phyloP scores from a whole-genome alignment of 2,329 filamentous ascomycete species.

The Cladobotryum protrusum region DNA sequence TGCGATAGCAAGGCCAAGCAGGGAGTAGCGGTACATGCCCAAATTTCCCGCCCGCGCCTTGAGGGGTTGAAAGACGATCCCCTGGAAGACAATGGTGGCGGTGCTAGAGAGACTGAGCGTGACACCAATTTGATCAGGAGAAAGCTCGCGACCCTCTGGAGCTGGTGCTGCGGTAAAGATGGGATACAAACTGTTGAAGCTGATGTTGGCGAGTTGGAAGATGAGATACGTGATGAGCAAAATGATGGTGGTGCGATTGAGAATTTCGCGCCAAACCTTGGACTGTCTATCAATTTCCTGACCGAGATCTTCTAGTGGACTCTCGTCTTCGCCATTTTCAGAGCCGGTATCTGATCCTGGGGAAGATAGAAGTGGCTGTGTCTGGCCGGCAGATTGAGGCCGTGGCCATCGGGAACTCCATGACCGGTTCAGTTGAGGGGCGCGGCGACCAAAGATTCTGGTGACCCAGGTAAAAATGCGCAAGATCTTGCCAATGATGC shows the following conservation, averaged over 20 bases:
- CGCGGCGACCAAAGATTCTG: slow-evolving; percentile 4
- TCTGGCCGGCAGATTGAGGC: slow-evolving; percentile 14
- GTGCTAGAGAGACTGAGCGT: slow-evolving; percentile 77
- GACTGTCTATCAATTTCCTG: neutral
- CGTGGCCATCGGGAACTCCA: slow-evolving; percentile 37
- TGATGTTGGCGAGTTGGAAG: slow-evolving; percentile 90
- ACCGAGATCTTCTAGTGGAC: slow-evolving; percentile 8
- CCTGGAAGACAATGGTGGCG: slow-evolving; percentile 84
- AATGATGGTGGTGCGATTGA: slow-evolving; percentile 75
- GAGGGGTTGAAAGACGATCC: slow-evolving; percentile 74
- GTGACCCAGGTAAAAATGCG: slow-evolving; percentile 18
- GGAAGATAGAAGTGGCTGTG: slow-evolving; percentile 24
- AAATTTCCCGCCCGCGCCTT: slow-evolving; percentile 79
- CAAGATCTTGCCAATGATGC: neutral
- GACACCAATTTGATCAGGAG: slow-evolving; percentile 75
- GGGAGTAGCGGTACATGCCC: slow-evolving; percentile 70
- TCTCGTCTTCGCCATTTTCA: slow-evolving; percentile 20
- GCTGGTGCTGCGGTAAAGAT: slow-evolving; percentile 75
- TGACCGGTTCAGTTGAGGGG: slow-evolving; percentile 23
- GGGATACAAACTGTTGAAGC: slow-evolving; percentile 91
- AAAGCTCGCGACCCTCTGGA: slow-evolving; percentile 70
- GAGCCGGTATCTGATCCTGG: slow-evolving; percentile 12
- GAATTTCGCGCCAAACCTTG: slow-evolving; percentile 45
- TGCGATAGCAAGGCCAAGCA: slow-evolving; percentile 73
- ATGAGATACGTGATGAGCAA: slow-evolving; percentile 82